Percentiles rank a stretch among this genome's conserved stretches.
These are phyloP conservation scores for Paragyromitra xinjiangensis DNA, from an alignment of 495 filamentous ascomycete species.

Conservation along the genomic window DNA sequence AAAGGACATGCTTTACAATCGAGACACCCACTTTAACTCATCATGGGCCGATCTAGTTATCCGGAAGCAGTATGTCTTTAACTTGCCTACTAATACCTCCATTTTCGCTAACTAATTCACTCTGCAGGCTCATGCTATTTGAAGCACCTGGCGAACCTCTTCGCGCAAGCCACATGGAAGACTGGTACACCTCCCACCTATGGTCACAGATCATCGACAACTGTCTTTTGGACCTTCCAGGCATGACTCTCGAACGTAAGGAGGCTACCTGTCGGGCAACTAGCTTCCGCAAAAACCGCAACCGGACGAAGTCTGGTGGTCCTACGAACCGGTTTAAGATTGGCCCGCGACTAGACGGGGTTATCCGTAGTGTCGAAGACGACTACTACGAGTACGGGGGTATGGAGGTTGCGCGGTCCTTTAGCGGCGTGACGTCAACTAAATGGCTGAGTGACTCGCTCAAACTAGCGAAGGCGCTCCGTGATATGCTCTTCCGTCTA, in stretches of 20 bases:
- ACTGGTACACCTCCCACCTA: constrained; percentile 49
- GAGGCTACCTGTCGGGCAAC: constrained; percentile 50
- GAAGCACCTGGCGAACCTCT: constrained; percentile 46
- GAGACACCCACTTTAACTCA: constrained; percentile 34
- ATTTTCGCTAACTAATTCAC: background rate
- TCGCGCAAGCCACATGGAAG: constrained; percentile 42
- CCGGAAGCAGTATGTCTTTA: constrained; percentile 27
- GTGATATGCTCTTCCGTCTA: constrained; percentile 46
- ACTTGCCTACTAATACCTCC: background rate
- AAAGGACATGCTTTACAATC: constrained; percentile 20
- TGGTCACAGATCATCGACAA: constrained; percentile 48
- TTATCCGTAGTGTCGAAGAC: constrained; percentile 48
- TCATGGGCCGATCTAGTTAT: constrained; percentile 35
- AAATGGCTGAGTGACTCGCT: constrained; percentile 43
- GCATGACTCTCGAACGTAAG: constrained; percentile 50
- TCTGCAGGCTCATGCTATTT: constrained; percentile 36
- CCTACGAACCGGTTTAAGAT: constrained; percentile 38
- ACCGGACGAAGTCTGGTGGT: constrained; percentile 32
- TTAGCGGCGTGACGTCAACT: constrained; percentile 42
- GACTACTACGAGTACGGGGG: constrained; percentile 45
- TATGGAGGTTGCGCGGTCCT: constrained; percentile 51
- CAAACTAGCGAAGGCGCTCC: constrained; percentile 45
- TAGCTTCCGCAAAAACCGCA: constrained; percentile 41
- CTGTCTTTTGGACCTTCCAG: constrained; percentile 37
- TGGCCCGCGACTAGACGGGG: constrained; percentile 44